These are phyloP conservation scores for Hypomontagnella submonticulosa DNA, from an alignment of 495 filamentous ascomycete genomes.

Conservation along the genomic window DNA sequence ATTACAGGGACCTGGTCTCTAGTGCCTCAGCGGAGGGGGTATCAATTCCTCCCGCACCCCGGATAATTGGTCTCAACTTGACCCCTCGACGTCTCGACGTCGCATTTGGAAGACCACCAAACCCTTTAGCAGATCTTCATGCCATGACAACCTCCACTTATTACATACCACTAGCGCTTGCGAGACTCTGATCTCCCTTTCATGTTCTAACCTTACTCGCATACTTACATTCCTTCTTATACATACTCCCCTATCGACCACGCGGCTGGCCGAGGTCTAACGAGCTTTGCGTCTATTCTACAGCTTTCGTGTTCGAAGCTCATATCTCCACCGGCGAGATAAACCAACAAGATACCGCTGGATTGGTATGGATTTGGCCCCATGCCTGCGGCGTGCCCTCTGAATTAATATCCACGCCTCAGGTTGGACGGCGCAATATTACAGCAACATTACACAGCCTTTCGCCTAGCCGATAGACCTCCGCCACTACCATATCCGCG, in stretches of 20 bases:
- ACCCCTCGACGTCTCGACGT: conserved; percentile 34
- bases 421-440: conserved; percentile 41
- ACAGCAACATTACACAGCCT: conserved; percentile 39
- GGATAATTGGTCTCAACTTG: conserved; percentile 37
- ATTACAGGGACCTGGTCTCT: conserved; percentile 19
- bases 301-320: conserved; percentile 2
- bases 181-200: background rate
- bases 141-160: conserved; percentile 18
- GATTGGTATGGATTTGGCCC: conserved; percentile 32
- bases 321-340: background rate
- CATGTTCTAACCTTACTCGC: background rate
- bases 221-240: background rate
- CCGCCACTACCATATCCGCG: conserved; percentile 27
- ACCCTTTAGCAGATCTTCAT: conserved; percentile 17
- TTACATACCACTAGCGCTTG: conserved; percentile 6
- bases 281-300: conserved; percentile 1
- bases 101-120: conserved; percentile 29
- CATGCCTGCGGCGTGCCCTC: conserved; percentile 28
- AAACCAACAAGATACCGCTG: conserved; percentile 6
- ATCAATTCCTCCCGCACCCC: conserved; percentile 36
- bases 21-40: conserved; percentile 39
- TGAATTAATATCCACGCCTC: conserved; percentile 35
- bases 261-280: conserved; percentile 28
- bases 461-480: conserved; percentile 27
- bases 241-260: conserved; percentile 2